Conservation (phyloP, 2,329 filamentous ascomycete species). For the Diplocarpon rosae region DNA sequence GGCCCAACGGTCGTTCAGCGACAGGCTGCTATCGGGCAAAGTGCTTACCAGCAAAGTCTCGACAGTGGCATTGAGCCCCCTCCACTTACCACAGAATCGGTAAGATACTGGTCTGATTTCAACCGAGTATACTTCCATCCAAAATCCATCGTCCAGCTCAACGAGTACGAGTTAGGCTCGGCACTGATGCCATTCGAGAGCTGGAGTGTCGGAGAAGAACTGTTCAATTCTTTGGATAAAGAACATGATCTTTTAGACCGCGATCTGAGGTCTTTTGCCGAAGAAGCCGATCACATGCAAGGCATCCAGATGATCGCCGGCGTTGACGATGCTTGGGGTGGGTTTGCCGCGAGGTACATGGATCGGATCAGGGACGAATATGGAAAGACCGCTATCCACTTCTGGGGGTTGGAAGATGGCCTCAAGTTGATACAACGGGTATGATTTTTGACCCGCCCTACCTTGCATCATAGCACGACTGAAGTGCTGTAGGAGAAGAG, state of each 20-base stretch:
- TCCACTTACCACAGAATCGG: slow-evolving; percentile 52
- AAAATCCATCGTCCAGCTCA: slow-evolving; percentile 72
- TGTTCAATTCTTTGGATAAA: slow-evolving; percentile 62
- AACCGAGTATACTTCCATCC: slow-evolving; percentile 90
- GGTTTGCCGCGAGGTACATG: slow-evolving; percentile 61
- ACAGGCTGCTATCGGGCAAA: slow-evolving; percentile 55
- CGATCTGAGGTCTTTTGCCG: slow-evolving; percentile 78
- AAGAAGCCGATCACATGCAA: slow-evolving; percentile 90
- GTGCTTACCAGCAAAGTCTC: slow-evolving; percentile 68
- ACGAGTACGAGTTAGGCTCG: slow-evolving; percentile 77
- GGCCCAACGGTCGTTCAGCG: slow-evolving; percentile 58
- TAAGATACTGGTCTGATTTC: slow-evolving; percentile 97
- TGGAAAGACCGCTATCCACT: slow-evolving; percentile 76
- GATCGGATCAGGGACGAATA: slow-evolving; percentile 82
- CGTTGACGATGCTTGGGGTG: slow-evolving; percentile 71
- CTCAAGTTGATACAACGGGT: slow-evolving; percentile 43
- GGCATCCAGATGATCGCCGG: slow-evolving; percentile 68
- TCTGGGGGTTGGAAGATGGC: slow-evolving; percentile 69
- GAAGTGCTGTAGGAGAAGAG: slow-evolving; percentile 43
- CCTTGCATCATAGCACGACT: slow-evolving; percentile 4
- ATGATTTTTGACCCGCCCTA: slow-evolving; percentile 20
- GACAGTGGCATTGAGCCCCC: slow-evolving; percentile 58
- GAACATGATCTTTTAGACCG: slow-evolving; percentile 82
- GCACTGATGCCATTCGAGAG: slow-evolving; percentile 72
- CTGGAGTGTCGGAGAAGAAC: slow-evolving; percentile 60